Base-by-base conservation (phyloP, 2,329 filamentous ascomycete species). In the Penicillium corylophilum region DNA sequence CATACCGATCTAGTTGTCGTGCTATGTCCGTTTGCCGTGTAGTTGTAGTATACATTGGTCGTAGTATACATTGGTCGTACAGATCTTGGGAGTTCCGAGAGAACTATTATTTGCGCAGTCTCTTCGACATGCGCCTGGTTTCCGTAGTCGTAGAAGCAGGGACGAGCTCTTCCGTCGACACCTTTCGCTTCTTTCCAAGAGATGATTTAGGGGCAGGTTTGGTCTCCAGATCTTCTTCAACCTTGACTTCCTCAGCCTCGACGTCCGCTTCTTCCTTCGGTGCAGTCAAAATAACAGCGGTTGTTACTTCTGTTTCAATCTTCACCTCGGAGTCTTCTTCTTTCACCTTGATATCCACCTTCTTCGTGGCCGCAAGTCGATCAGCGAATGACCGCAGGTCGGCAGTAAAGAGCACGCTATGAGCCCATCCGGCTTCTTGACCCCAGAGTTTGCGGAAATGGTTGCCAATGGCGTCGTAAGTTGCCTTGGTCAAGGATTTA, bases 341-440 rank as follows among this genome's bases (percentile, higher is more conserved):
- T 47, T 69, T 66, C 18, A 66, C 63, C 9, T 70, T 61, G 29
- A 72, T 59, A 18, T 70, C 62, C 36, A 74, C 66, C 48, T 70
- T 69, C 61, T 71, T 68, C 29, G 69, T 67, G 59, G 66, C 68
- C 61, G 64, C 68, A n/a, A 83, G 67, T 59, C 77, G 80, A 59
- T 89, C 87, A 0, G 91, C 87, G 65, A 97, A 97, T 0, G 89
- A 83, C 65, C 84, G 88, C 50, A 99, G 72, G 66, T 99, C 92
- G 0, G 94, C 95, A 0, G 94, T 95, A 66, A 99, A 99, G 12
- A 99, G 78, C 8, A 99, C 94, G 2, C 90, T 95, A 74, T 99
- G 94, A 9, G 95, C 94, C 95, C 95, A 99, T 1, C 94, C 94
- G 1, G 94, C 94, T 64, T 97, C 89, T 52, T 87, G 83, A 0